Evolutionary conservation across 148 eudicot species (phyloP).

Genomic region (Mesembryanthemum crystallinum): DNA sequence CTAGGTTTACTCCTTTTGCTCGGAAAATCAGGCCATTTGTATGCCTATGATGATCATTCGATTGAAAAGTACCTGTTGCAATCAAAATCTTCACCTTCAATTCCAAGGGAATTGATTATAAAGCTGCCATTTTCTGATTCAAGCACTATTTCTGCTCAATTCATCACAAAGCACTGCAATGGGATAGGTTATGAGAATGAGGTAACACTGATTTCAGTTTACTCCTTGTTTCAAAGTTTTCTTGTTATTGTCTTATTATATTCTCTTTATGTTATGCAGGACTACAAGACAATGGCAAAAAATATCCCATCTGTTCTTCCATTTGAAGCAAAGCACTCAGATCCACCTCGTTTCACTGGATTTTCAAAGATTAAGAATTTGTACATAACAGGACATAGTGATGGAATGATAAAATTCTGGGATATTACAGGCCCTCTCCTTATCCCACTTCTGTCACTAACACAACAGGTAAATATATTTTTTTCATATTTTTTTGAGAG

Average conservation of each 20-base stretch:
- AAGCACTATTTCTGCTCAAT: constrained; percentile 52
- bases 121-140: constrained; percentile 70
- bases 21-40: constrained; percentile 69
- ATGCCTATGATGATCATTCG: constrained; percentile 70
- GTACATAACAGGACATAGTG: constrained; percentile 78
- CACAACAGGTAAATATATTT: constrained; percentile 61
- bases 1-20: constrained; percentile 63
- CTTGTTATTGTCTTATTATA: constrained; percentile 4
- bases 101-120: constrained; percentile 65
- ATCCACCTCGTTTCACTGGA: constrained; percentile 50
- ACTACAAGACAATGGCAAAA: constrained; percentile 34
- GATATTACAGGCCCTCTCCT: constrained; percentile 71
- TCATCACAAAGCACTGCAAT: constrained; percentile 45
- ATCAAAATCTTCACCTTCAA: constrained; percentile 60
- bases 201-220: constrained; percentile 35
- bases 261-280: constrained; percentile 39
- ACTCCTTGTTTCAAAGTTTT: neutral
- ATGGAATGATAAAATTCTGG: constrained; percentile 88
- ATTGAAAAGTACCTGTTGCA: constrained; percentile 77
- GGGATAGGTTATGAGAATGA: constrained; percentile 40
- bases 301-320: constrained; percentile 62
- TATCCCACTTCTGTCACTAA: constrained; percentile 64
- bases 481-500: neutral
- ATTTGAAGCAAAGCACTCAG: constrained; percentile 46
- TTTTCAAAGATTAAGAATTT: constrained; percentile 65